Base-by-base conservation (phyloP, 768 basidiomycete species). In the Rhodotorula taiwanensis region DNA sequence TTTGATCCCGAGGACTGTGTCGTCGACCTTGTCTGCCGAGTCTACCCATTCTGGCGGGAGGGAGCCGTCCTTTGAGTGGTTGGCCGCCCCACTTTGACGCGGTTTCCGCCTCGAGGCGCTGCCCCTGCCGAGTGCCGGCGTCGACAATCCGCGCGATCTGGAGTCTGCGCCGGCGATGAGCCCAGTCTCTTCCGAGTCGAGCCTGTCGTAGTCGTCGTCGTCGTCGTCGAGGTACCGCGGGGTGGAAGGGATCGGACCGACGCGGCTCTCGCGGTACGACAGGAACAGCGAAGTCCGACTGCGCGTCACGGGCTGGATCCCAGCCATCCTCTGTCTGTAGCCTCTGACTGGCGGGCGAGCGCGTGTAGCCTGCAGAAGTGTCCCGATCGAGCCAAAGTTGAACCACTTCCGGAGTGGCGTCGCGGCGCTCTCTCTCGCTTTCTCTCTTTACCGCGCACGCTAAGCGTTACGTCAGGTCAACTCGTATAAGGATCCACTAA, bases 231-330 rank as follows among this genome's bases (percentile, higher is more conserved):
- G 56, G 52, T 59, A 62, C 41, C 56, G 58, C 33, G 47, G 41
- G 55, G 57, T 49, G 2, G 56, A 31, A 28, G 63, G 48, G 27
- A 64, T 49, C 49, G 25, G 39, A 10, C 28, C 25, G 65, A 79
- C 59, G 30, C 74, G 72, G 20, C 89, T 89, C 77, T 93, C 88
- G 64, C 94, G 83, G 77, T 88, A 91, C 10, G 92, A 94, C 64
- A 93, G 86, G 77, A 97, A 98, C 72, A 97, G 83, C 57, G 89
- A 83, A 5, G 94, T 97, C 51, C 94, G 78, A 2, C 89, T 91
- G 71, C 94, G 86, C 41, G 87, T 90, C 39, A 42, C 39, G 11
- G 58, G 64, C 36, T 45, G 43, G 23, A 21, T 31, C 2, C n/a
- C 11, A 10, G n/a, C n/a, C n/a, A 10, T 34, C 9, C 20, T 28